These are phyloP conservation scores for Brachypodium distachyon DNA, from an alignment of 202 grass and related monocot genomes.

Conservation along the genomic window DNA sequence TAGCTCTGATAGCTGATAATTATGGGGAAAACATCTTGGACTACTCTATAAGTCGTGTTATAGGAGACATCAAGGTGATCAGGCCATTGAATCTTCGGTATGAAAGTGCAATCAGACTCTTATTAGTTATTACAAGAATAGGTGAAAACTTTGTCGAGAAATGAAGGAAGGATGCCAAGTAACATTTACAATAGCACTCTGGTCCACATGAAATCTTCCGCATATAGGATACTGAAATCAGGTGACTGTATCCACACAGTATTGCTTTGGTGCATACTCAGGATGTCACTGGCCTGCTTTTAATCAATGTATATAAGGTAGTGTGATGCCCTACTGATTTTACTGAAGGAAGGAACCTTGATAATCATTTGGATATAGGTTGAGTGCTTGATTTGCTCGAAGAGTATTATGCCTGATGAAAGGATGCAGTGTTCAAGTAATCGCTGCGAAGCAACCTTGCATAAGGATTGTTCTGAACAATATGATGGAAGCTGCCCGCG, in stretches of 20 bases:
- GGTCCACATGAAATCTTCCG: neutral
- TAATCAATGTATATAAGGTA: neutral
- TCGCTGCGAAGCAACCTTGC: constrained; percentile 56
- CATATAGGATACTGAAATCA: neutral
- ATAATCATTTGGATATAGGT: constrained; percentile 47
- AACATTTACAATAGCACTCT: neutral
- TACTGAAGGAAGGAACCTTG: constrained; percentile 12
- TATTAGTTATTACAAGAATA: neutral
- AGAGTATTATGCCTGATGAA: constrained; percentile 51
- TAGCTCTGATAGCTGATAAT: neutral
- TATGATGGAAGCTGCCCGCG: constrained; percentile 63
- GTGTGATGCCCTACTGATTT: neutral
- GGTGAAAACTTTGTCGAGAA: constrained; percentile 8
- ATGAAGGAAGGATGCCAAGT: constrained; percentile 12
- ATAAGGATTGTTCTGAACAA: constrained; percentile 48
- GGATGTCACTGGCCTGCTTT: neutral
- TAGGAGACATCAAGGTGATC: neutral
- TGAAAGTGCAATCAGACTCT: neutral
- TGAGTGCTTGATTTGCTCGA: constrained; percentile 65
- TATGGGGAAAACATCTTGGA: neutral
- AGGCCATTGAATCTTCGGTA: neutral
- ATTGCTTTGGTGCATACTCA: neutral
- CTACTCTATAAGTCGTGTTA: neutral
- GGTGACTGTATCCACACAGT: neutral
- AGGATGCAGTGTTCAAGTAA: constrained; percentile 46